phyloP scores from a whole-genome alignment of 345 rosid genomes.

The Syzygium aqueum region DNA sequence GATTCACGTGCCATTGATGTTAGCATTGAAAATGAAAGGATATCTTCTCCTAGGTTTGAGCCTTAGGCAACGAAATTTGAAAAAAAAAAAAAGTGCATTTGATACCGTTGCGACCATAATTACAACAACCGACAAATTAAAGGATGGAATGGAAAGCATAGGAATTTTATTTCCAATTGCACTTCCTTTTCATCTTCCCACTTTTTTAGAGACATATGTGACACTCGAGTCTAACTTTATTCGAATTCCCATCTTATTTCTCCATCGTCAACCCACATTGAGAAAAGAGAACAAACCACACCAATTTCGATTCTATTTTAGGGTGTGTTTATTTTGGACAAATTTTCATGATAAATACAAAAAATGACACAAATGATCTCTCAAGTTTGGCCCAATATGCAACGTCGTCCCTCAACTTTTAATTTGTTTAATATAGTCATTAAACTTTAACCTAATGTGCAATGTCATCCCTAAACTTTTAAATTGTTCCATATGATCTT shows the following conservation, averaged over 20 bases:
- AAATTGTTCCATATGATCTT: no score
- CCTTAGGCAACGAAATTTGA: neutral
- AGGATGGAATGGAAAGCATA: neutral
- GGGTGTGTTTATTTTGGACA: no score
- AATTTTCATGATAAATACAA: no score
- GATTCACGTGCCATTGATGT: neutral
- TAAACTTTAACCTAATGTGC: no score
- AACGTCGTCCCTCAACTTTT: no score
- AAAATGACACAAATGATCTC: no score
- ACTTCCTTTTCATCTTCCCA: neutral
- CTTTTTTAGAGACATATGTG: neutral
- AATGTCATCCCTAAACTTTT: no score
- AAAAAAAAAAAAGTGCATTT: accelerated
- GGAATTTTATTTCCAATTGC: neutral
- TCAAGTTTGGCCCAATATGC: no score
- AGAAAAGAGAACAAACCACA: neutral
- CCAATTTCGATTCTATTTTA: neutral
- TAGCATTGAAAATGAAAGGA: no score
- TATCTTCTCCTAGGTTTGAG: neutral
- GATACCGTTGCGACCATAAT: neutral
- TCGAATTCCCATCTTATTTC: neutral
- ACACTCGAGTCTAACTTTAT: neutral
- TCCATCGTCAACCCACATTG: neutral
- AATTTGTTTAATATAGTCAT: no score
- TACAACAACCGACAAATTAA: neutral